phyloP scores from a whole-genome alignment of 163 green algal genomes.

The Volvox carteri region DNA sequence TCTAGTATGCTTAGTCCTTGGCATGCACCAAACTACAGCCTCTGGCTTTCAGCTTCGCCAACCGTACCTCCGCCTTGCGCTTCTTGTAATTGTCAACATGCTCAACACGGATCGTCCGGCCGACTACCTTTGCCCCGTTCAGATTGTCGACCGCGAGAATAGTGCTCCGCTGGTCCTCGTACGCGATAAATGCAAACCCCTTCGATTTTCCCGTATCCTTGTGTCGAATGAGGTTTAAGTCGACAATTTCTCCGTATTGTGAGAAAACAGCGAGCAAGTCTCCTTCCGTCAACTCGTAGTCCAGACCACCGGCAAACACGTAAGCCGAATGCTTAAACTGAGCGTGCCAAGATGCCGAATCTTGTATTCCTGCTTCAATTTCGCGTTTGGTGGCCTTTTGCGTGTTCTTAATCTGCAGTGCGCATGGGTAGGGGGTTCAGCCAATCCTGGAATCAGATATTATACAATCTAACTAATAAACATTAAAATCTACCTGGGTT shows the following conservation, averaged over 20 bases:
- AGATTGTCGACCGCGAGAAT: constrained; percentile 98
- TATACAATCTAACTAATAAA: no score
- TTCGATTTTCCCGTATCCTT: constrained; percentile 87
- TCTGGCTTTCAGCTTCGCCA: no score
- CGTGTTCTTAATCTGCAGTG: constrained; percentile 97
- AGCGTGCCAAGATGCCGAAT: constrained; percentile 94
- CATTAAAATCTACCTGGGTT: constrained; percentile 47
- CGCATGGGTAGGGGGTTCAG: background rate
- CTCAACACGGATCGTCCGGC: constrained; percentile 91
- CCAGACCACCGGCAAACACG: constrained; percentile 93
- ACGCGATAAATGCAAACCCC: constrained; percentile 98
- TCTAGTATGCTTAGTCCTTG: no score
- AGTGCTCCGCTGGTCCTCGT: constrained; percentile 98
- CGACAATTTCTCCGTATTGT: constrained; percentile 98
- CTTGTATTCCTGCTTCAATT: constrained; percentile 83
- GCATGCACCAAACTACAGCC: no score
- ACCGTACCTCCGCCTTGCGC: constrained; percentile 67
- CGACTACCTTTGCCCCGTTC: constrained; percentile 88
- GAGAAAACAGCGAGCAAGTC: constrained; percentile 97
- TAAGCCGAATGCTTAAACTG: constrained; percentile 96
- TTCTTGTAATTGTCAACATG: constrained; percentile 98
- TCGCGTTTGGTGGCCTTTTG: constrained; percentile 90
- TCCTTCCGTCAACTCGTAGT: constrained; percentile 95
- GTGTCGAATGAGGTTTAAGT: constrained; percentile 92
- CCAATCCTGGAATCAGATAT: background rate